A percentile compares a stretch with the other conserved stretches of the same genome.
phyloP scores from a whole-genome alignment of 352 stramenopile species.

The Blastocystis sp. region DNA sequence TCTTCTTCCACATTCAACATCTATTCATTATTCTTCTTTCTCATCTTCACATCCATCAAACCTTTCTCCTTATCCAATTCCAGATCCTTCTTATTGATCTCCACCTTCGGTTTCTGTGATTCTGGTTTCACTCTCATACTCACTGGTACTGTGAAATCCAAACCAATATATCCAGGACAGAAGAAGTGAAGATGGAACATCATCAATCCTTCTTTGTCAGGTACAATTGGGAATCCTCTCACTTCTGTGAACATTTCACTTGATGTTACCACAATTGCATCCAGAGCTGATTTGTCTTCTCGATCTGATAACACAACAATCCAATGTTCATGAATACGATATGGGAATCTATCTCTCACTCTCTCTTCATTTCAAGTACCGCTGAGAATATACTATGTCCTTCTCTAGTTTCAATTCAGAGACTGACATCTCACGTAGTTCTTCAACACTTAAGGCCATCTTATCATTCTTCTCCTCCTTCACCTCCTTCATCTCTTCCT shows the following conservation, averaged over 20 bases:
- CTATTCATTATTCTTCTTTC: not conserved
- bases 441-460: not conserved
- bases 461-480: not conserved
- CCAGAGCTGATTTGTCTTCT: not conserved
- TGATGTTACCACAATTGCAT: not conserved
- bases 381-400: not conserved
- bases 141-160: conserved; percentile 30
- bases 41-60: conserved; percentile 5
- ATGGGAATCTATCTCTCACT: not conserved
- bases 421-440: not conserved
- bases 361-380: not conserved
- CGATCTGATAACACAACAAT: conserved; percentile 20
- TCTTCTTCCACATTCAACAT: conserved; percentile 39
- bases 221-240: not conserved
- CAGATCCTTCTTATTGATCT: conserved; percentile 44
- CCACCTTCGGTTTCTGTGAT: not conserved
- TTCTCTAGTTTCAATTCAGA: not conserved
- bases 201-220: not conserved
- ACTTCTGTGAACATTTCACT: not conserved
- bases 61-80: conserved; percentile 36
- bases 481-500: not conserved
- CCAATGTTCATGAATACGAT: conserved; percentile 24
- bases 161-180: not conserved
- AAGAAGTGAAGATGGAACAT: conserved; percentile 18
- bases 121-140: not conserved